Base-by-base conservation (phyloP, 2,329 filamentous ascomycete genomes). In the Penicillium sp. region DNA sequence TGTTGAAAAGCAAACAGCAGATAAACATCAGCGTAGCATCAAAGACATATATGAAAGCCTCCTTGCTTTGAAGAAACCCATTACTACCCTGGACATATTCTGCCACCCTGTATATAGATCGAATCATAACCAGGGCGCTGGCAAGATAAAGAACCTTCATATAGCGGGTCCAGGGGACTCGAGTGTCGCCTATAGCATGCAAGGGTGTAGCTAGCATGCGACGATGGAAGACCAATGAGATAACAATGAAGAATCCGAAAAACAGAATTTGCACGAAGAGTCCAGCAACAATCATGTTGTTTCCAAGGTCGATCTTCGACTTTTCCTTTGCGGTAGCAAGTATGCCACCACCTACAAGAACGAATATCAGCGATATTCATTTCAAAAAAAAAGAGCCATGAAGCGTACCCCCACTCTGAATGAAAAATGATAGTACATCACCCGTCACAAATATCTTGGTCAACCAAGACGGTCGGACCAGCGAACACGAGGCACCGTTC, bases 361-460 rank as follows among this genome's bases (percentile, higher is more conserved):
- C 7, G 7, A 3, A 29, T 1, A 4, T 53, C 16, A 41, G 50
- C 9, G 10, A 19, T 7, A 1, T 7, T 30, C 2, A 4, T n/a
- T 16, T n/a, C 4, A 8, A 16, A 3, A 8, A 3, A 7, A 7
- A 7, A 18, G 10, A 34, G 7, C 0, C 3, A 23, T 2, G 4
- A 34, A 13, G 16, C 53, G 16, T 59, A 63, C 63, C 63, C 49
- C 61, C 62, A 32, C 59, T 56, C 41, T 67, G 64, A 27, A 65
- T 61, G 2, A 67, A 35, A 26, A 66, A 67, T 1, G 63, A 65
- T 0, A 67, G 7, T 7, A 67, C 57, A 32, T 67, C 64, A 8
- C 64, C 63, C 4, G 55, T 44, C 19, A 67, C 64, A 27, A 66
- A 67, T 46, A 65, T 65, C 47, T 66, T 66, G 23, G 64, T 66